A percentile compares a stretch with the other conserved stretches of the same genome.
Conservation (phyloP, 1,284 basidiomycete genomes). For the Ganoderma lucidum region DNA sequence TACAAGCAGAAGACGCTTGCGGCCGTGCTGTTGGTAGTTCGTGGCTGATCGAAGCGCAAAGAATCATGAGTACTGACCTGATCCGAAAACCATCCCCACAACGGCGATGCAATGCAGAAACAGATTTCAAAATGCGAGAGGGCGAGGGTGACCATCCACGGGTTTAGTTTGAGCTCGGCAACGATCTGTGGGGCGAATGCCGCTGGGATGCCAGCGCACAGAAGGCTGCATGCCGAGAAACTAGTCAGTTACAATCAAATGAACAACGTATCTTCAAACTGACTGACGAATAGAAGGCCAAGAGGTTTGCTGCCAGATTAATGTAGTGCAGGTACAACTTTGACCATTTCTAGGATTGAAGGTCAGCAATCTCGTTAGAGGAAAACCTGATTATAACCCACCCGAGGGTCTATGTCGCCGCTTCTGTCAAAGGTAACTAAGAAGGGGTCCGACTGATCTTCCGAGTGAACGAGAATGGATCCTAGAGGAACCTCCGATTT, state of each 20-base stretch:
- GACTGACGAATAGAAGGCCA: conserved; percentile 2
- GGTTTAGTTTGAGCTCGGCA: conserved; percentile 1
- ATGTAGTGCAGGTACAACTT: conserved; percentile 12
- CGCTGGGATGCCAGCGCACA: neutral
- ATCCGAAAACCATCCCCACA: conserved; percentile 15
- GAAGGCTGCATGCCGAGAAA: neutral
- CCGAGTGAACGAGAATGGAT: neutral
- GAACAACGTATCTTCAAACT: neutral
- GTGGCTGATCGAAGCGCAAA: too few species aligned
- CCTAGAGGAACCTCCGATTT: neutral
- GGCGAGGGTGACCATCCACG: conserved; percentile 4
- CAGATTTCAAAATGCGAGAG: conserved; percentile 12
- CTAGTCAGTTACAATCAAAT: neutral
- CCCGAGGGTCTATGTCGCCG: conserved; percentile 7
- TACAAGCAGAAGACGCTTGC: conserved; percentile 12
- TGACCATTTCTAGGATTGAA: conserved; percentile 4
- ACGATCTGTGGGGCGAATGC: conserved; percentile 6
- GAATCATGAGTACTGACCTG: conserved; percentile 1
- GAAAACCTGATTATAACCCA: neutral
- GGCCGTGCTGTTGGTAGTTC: conserved; percentile 7
- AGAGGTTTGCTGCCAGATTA: too few species aligned
- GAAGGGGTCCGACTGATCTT: neutral
- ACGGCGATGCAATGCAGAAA: conserved; percentile 11
- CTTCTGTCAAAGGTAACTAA: neutral
- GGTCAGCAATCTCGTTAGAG: neutral